These are phyloP conservation scores for Cucumis variabilis DNA, from an alignment of 331 rosid species.

Conservation along the genomic window DNA sequence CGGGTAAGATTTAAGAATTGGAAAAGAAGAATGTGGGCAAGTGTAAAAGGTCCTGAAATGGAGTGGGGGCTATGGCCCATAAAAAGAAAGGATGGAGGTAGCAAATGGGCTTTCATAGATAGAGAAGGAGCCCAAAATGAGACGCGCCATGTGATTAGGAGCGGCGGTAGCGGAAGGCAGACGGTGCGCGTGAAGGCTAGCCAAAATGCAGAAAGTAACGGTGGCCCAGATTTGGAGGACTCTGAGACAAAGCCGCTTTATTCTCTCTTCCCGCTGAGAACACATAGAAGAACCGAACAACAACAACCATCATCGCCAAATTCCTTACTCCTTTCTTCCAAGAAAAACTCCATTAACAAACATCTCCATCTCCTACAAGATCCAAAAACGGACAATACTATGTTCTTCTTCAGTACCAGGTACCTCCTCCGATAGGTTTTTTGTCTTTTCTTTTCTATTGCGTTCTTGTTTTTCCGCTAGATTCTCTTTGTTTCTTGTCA, in stretches of 20 bases:
- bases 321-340: not conserved
- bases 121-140: not conserved
- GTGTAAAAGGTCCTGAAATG: not conserved
- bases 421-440: not conserved
- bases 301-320: not conserved
- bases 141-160: not conserved
- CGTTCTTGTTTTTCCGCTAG: not conserved
- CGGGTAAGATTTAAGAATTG: too few relatives aligned
- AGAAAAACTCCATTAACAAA: not conserved
- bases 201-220: slow-evolving; percentile 19
- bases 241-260: slow-evolving; percentile 47
- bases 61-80: not conserved
- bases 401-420: not conserved
- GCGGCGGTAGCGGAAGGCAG: slow-evolving; percentile 16
- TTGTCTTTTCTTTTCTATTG: not conserved
- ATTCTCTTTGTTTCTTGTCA: not conserved
- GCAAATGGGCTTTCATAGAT: not conserved
- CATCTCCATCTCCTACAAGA: slow-evolving; percentile 25
- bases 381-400: slow-evolving; percentile 30
- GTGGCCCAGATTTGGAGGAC: slow-evolving; percentile 75
- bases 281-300: not conserved
- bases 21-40: not conserved
- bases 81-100: not conserved
- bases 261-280: slow-evolving; percentile 49
- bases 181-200: slow-evolving; percentile 23